Percentiles rank a stretch among this genome's conserved stretches.
Conservation (phyloP, 2,329 filamentous ascomycete species). For the Arachnomyces sp. region DNA sequence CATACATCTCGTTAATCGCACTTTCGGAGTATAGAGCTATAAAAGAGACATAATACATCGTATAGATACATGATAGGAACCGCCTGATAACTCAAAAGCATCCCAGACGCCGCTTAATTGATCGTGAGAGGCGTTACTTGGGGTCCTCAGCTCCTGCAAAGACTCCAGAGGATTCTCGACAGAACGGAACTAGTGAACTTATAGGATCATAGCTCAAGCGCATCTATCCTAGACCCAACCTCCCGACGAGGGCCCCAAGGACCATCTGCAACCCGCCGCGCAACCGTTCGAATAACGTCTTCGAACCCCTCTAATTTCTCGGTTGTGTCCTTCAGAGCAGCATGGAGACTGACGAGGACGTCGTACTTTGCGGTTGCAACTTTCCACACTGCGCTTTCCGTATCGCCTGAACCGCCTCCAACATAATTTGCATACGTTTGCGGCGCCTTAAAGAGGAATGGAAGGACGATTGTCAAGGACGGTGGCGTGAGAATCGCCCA, state of each 20-base stretch:
- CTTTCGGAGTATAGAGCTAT: too few species aligned
- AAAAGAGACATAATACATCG: too few species aligned
- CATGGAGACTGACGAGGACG: constrained; percentile 43
- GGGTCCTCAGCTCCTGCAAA: too few species aligned
- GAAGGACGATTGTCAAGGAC: constrained; percentile 43
- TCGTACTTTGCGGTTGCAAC: constrained; percentile 52
- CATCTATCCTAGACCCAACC: constrained; percentile 26
- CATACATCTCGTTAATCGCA: too few species aligned
- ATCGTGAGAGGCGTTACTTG: too few species aligned
- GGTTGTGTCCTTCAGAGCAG: constrained; percentile 32
- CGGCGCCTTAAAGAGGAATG: constrained; percentile 50
- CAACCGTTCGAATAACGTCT: constrained; percentile 33
- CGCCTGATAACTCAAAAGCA: too few species aligned
- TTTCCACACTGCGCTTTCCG: constrained; percentile 49
- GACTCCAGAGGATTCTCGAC: too few species aligned
- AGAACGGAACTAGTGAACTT: too few species aligned
- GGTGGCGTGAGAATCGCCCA: constrained; percentile 46
- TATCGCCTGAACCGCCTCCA: constrained; percentile 46
- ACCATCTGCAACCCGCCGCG: constrained; percentile 34
- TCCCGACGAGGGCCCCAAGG: constrained; percentile 30
- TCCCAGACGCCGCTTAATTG: too few species aligned
- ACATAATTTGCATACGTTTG: constrained; percentile 52
- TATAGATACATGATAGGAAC: too few species aligned
- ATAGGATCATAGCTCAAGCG: constrained; percentile 22
- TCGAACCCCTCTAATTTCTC: constrained; percentile 26